Conservation (phyloP, 495 filamentous ascomycete species). For the Talaromyces adpressus region DNA sequence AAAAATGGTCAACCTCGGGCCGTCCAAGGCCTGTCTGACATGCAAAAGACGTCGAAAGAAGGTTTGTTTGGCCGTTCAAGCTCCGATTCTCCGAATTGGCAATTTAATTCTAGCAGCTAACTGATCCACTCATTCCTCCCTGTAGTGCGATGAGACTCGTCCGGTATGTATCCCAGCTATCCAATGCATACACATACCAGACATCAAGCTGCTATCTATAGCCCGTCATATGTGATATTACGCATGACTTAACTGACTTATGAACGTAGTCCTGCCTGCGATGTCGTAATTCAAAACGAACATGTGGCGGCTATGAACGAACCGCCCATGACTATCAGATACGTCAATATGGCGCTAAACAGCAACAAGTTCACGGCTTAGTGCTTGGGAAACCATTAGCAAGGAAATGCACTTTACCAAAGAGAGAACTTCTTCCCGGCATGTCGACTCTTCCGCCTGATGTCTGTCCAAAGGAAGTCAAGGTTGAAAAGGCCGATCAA, state of each 20-base stretch:
- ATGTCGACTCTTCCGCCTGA: constrained; percentile 16
- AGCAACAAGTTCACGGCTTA: not conserved
- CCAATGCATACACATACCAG: not conserved
- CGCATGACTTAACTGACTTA: not conserved
- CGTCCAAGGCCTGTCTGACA: constrained; percentile 23
- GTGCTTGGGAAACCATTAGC: constrained; percentile 6
- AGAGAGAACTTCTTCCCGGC: constrained; percentile 13
- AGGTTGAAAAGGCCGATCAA: constrained; percentile 13
- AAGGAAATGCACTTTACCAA: constrained; percentile 23
- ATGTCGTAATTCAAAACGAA: constrained; percentile 20
- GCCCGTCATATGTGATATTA: not conserved
- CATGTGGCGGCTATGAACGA: constrained; percentile 25
- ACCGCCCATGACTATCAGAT: constrained; percentile 12
- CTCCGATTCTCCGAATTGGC: not conserved
- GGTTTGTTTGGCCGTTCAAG: constrained; percentile 11
- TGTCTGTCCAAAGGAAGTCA: constrained; percentile 14
- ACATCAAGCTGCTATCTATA: not conserved
- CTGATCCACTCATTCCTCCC: not conserved
- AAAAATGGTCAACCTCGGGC: constrained; percentile 25
- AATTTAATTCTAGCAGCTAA: not conserved
- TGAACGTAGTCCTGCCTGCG: constrained; percentile 21
- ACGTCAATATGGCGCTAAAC: constrained; percentile 15
- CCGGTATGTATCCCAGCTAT: constrained; percentile 16
- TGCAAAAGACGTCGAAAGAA: constrained; percentile 27
- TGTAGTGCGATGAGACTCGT: constrained; percentile 24